Base-by-base conservation (phyloP, 306 rosid genomes). In the Elaeagnus macrophylla region DNA sequence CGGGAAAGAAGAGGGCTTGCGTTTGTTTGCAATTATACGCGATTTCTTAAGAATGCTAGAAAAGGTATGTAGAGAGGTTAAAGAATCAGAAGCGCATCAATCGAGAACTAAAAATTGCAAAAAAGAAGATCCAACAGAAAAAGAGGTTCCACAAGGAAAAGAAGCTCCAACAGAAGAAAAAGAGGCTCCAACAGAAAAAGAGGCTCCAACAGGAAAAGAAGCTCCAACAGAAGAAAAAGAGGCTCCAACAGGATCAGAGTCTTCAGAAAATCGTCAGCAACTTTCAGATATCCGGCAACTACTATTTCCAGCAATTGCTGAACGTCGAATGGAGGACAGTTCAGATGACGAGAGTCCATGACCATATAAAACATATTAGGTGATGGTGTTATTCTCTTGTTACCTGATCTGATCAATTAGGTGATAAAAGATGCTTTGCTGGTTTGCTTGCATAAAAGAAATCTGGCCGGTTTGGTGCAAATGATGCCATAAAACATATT, bases 1-100 rank as follows among this genome's bases (percentile, higher is more conserved):
- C 10, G 89, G 89, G 25, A 91, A 64, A 66, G 99, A 91, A 17
- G 99, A 91, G 79, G 99, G 99, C 19, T 49, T 87, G 64, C 75
- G 86, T 2, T 71, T 91, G 74, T 91, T 91, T 55, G 51, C 53
- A 5, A 72, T 79, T 12, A 89, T 91, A 15, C 79, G 99, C 0
- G 96, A 87, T 52, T 91, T 91, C 83, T 70, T 91, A 75, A 48
- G 74, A 37, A 83, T 87, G 62, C 53, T 91, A 59, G 91, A 80
- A 17, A 91, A 75, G 75, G 83, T 79, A 8, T 91, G 99, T 41
- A 81, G 60, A 56, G 84, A 91, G 59, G 86, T 87, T 17, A 67
- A n/a, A 50, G 75, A 56, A 0, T 51, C 74, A 1, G 68, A 69
- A 3, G 18, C 59, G 15, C 80, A 61, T 72, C 7, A 53, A 6